Conservation (phyloP, 495 filamentous ascomycete species). For the Cenococcum geophilum region DNA sequence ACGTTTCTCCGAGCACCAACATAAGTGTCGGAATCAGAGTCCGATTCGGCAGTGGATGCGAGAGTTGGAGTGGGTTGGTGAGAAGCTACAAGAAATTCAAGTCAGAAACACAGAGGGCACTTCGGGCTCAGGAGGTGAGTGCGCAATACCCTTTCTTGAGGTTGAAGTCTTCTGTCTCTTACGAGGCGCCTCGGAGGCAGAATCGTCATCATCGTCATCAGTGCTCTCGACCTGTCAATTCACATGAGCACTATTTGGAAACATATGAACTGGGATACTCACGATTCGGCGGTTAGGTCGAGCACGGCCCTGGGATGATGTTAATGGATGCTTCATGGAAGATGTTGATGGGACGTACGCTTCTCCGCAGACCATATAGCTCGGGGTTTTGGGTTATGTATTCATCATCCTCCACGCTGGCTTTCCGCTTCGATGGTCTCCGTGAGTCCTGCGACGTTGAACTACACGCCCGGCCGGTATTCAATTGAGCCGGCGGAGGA, state of each 20-base stretch:
- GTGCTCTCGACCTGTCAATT: slow-evolving; percentile 58
- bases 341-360: slow-evolving; percentile 52
- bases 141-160: slow-evolving; percentile 37
- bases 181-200: slow-evolving; percentile 55
- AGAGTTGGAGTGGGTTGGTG: slow-evolving; percentile 55
- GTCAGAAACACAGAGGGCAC: slow-evolving; percentile 18
- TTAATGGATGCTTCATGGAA: slow-evolving; percentile 4
- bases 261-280: slow-evolving; percentile 18
- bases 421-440: slow-evolving; percentile 70
- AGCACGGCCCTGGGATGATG: slow-evolving; percentile 45
- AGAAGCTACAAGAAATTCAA: slow-evolving; percentile 48
- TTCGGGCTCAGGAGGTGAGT: background rate
- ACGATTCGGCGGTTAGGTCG: slow-evolving; percentile 48
- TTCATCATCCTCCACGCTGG: slow-evolving; percentile 62
- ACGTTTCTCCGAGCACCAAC: slow-evolving; percentile 62
- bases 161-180: slow-evolving; percentile 42
- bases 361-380: slow-evolving; percentile 86
- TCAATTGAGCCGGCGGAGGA: slow-evolving; percentile 35
- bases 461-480: slow-evolving; percentile 43
- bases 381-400: slow-evolving; percentile 90
- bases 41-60: slow-evolving; percentile 52
- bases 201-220: slow-evolving; percentile 62
- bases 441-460: slow-evolving; percentile 62
- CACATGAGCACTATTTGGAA: slow-evolving; percentile 25
- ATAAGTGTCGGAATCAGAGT: slow-evolving; percentile 66